Percentiles rank a stretch among this genome's conserved stretches.
phyloP scores from a whole-genome alignment of 495 filamentous ascomycete species.

The Hypoxylon intermedium region DNA sequence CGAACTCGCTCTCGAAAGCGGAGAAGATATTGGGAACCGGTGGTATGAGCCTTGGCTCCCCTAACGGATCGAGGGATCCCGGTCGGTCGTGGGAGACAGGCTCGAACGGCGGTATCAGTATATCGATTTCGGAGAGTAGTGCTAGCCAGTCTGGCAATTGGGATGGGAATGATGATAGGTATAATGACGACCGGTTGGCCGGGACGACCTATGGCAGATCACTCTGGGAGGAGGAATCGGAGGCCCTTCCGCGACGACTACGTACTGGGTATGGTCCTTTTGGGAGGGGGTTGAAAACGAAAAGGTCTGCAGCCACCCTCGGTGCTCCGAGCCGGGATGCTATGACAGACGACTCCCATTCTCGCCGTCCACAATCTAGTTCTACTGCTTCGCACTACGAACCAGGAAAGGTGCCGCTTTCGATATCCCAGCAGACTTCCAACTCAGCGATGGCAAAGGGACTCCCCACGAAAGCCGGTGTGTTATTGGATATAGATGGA shows the following conservation, averaged over 20 bases:
- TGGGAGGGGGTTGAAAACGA: constrained; percentile 24
- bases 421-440: constrained; percentile 63
- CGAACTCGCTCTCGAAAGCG: constrained; percentile 50
- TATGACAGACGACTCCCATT: constrained; percentile 47
- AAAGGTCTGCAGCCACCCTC: constrained; percentile 33
- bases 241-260: constrained; percentile 48
- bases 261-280: constrained; percentile 20
- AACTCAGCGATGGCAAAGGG: constrained; percentile 62
- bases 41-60: constrained; percentile 39
- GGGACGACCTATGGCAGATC: constrained; percentile 31
- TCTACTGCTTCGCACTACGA: constrained; percentile 64
- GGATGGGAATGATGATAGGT: constrained; percentile 23
- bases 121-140: constrained; percentile 57
- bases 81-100: constrained; percentile 52
- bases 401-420: constrained; percentile 56
- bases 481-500: constrained; percentile 52
- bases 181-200: constrained; percentile 16
- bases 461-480: constrained; percentile 52
- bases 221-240: constrained; percentile 58
- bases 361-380: constrained; percentile 54
- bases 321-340: constrained; percentile 33
- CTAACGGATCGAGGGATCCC: constrained; percentile 31
- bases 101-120: constrained; percentile 57
- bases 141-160: constrained; percentile 35
- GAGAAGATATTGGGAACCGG: constrained; percentile 54